phyloP scores from a whole-genome alignment of 495 filamentous ascomycete genomes.

The Aspergillus biplanus region DNA sequence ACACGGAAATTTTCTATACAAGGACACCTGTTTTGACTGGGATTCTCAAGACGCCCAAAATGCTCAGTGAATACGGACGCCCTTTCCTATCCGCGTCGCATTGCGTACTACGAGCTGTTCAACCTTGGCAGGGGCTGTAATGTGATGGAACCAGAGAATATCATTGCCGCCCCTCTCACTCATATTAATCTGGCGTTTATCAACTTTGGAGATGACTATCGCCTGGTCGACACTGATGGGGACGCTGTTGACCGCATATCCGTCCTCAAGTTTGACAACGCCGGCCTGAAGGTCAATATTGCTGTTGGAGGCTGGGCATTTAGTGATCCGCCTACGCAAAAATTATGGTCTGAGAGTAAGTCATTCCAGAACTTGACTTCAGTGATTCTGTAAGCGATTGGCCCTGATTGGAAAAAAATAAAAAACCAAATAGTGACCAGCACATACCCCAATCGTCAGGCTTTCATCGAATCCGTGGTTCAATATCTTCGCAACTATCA shows the following conservation, averaged over 20 bases:
- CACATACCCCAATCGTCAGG: too few species aligned
- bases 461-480: too few species aligned
- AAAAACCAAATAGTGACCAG: too few species aligned
- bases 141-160: constrained; percentile 2
- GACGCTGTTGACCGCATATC: constrained; percentile 10
- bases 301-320: constrained; percentile 15
- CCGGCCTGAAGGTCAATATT: constrained; percentile 5
- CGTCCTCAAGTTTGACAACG: constrained; percentile 8
- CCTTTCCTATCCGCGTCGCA: constrained; percentile 3
- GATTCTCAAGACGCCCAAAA: neutral
- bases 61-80: constrained; percentile 12
- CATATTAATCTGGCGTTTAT: constrained; percentile 15
- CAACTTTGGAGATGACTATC: constrained; percentile 11
- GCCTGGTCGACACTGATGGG: constrained; percentile 2
- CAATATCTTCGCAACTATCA: too few species aligned
- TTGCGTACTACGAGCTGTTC: constrained; percentile 12
- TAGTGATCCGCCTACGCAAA: constrained; percentile 8
- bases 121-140: neutral
- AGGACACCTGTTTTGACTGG: neutral
- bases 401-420: too few species aligned
- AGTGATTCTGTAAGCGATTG: too few species aligned
- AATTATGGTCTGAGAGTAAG: constrained; percentile 4
- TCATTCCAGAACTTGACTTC: too few species aligned
- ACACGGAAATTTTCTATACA: neutral
- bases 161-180: constrained; percentile 8